Evolutionary conservation across 2,329 filamentous ascomycete species (phyloP).

Genomic region (Onygena corvina): DNA sequence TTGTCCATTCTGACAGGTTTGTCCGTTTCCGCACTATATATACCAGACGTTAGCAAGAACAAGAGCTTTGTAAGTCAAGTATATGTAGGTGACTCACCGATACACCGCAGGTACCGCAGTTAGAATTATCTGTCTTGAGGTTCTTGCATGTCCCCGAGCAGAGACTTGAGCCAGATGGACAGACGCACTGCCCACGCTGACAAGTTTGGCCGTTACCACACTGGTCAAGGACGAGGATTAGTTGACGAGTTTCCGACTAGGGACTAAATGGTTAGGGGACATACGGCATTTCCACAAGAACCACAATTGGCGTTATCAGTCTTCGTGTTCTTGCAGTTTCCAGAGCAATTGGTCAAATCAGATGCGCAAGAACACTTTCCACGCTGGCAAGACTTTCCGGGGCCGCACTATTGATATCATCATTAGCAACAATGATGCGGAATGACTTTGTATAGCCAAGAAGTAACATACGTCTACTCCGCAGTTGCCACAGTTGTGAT

Average conservation of each 20-base stretch:
- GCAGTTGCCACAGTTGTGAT: too few species aligned
- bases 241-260: too few species aligned
- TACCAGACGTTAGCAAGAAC: too few species aligned
- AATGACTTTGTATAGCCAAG: not conserved
- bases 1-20: not conserved
- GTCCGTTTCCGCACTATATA: not conserved
- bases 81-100: too few species aligned
- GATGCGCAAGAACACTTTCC: not conserved
- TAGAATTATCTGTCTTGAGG: not conserved
- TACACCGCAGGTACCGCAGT: not conserved
- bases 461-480: too few species aligned
- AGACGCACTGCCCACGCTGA: not conserved
- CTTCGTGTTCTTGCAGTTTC: not conserved
- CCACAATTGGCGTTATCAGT: not conserved
- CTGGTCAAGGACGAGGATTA: too few species aligned
- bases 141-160: not conserved
- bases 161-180: not conserved
- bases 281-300: not conserved
- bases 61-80: too few species aligned
- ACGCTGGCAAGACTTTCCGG: not conserved
- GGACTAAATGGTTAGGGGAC: not conserved
- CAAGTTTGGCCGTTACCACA: not conserved
- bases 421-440: not conserved
- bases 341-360: not conserved
- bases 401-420: not conserved